Evolutionary conservation across 148 eudicot species (phyloP), one percentile per base, ranked within the genome.

Genomic region (Rheum nobile): DNA sequence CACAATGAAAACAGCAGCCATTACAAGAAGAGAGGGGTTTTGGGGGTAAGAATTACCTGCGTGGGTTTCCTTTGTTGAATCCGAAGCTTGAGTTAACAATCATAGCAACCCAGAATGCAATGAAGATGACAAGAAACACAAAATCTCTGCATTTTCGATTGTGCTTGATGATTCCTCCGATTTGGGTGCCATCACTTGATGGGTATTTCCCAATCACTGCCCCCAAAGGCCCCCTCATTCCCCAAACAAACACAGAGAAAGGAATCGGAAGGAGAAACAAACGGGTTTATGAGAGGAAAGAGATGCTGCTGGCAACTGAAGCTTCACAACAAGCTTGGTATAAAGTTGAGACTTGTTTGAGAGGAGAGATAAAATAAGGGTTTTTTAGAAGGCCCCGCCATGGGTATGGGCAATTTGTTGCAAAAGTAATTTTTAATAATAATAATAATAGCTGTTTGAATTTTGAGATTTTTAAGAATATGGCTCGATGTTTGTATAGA

Each of bases 71-170:
- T 82, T 83, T 89, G 86, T 79, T 91, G 81, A 91, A 92, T 61
- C 92, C 97, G 54, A 95, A 88, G 85, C 97, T 91, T 71, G 98
- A 91, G 75, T 94, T 94, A 41, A 94, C 98, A 89, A 94, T 88
- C 98, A 94, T 94, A 24, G 88, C 87, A 68, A 94, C 86, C 98
- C 98, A 94, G 76, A 94, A 94, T 44, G 84, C 89, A 84, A 94
- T 86, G 87, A 94, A 94, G 79, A 91, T 67, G 28, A 94, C 81
- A 73, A 94, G 87, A 77, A 94, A 94, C 72, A 85, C 92, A n/a
- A 90, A 71, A 84, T 95, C 97, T 83, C 86, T 88, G 71, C 99
- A 95, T 88, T 90, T 95, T 57, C 99, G 88, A 72, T 92, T 89
- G 70, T 87, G 86, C 81, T 68, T 92, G 4, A 91, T 95, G 75